Evolutionary conservation across 192 early-diverging fungal species (phyloP).

Genomic region (Podila epigama): DNA sequence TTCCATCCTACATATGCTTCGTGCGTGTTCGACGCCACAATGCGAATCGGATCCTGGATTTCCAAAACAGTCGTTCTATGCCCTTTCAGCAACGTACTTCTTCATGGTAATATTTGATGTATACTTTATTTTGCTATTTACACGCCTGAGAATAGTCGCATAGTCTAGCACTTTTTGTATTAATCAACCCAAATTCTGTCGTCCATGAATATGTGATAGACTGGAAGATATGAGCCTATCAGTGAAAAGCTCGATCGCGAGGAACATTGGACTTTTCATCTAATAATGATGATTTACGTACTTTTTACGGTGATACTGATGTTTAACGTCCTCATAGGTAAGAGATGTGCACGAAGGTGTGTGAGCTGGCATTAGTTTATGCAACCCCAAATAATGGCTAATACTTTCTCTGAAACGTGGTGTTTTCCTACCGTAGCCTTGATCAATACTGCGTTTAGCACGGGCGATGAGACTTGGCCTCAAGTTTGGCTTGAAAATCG

Average conservation of each 20-base stretch:
- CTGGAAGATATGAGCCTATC: conserved; percentile 5
- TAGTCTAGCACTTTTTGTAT: not conserved
- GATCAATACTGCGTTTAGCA: conserved; percentile 21
- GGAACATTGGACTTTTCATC: conserved; percentile 5
- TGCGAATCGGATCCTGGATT: not conserved
- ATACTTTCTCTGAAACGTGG: not conserved
- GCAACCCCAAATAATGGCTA: not conserved
- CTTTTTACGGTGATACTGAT: conserved; percentile 20
- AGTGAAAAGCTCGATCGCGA: not conserved
- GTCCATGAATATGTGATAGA: not conserved
- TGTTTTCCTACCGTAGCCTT: conserved; percentile 3
- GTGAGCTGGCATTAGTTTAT: not conserved
- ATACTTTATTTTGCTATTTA: no score
- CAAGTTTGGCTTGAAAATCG: conserved; percentile 23
- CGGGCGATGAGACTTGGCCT: conserved; percentile 14
- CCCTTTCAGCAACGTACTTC: conserved; percentile 14
- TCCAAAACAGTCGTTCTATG: not conserved
- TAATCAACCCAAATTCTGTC: not conserved
- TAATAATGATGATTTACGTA: conserved; percentile 12
- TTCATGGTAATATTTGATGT: no score
- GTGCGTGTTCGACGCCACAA: not conserved
- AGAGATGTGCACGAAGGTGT: no score
- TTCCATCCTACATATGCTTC: conserved; percentile 9
- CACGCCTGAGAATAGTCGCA: not conserved
- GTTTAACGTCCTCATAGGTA: conserved; percentile 19